Base-by-base conservation (phyloP, 495 filamentous ascomycete species). In the Neurospora sp. region DNA sequence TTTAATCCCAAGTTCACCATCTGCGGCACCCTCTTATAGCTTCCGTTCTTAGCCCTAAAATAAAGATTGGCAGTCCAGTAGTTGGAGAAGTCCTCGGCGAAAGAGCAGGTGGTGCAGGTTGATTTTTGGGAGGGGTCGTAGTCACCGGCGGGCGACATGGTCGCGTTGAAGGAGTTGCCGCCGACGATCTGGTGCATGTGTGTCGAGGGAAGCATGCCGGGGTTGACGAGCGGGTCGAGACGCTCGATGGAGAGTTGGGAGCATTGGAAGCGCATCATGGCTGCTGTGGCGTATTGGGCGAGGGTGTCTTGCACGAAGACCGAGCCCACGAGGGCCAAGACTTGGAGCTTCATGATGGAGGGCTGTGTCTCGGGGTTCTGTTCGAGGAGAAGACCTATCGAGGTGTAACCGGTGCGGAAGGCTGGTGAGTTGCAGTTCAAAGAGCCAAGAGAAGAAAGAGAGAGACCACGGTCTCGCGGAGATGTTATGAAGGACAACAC, bases 231-330 rank as follows among this genome's bases (percentile, higher is more conserved):
- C 7, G 83, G 83, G 69, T 85, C 83, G 66, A 85, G 76, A 3
- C 83, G 79, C 75, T 83, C 82, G 69, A 85, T 80, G 44, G 80
- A 79, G 54, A 85, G 82, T 76, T 83, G 82, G 8, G 79, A 81
- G 78, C 84, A 86, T 27, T 79, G 79, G 77, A 86, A 86, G 38
- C 84, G 82, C 79, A 86, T 84, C 81, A 85, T 81, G 72, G 82
- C 79, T 6, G 76, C 78, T 41, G 75, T 74, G 16, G 75, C 75
- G 59, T 70, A 76, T 76, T 84, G 83, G 10, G n/a, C n/a, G n/a
- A n/a, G n/a, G n/a, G n/a, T n/a, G n/a, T n/a, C n/a, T n/a, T n/a
- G n/a, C n/a, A n/a, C n/a, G n/a, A n/a, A n/a, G n/a, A n/a, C n/a
- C n/a, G n/a, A n/a, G n/a, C n/a, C n/a, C n/a, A n/a, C n/a, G n/a